Evolutionary conservation across 2,329 filamentous ascomycete species (phyloP).

Genomic region (Bipolaris cookei): DNA sequence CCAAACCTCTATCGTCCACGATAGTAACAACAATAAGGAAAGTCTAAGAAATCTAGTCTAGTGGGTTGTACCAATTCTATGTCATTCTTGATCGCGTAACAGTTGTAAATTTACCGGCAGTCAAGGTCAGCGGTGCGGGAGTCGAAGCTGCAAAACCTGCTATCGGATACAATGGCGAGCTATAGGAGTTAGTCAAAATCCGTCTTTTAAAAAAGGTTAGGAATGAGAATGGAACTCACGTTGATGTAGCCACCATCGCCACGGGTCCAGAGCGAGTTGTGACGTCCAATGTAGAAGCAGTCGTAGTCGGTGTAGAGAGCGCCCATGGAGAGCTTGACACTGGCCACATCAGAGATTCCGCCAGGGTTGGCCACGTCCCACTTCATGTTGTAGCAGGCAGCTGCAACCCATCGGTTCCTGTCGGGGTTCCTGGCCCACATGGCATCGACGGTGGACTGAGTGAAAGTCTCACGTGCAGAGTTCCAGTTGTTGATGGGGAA

Average conservation of each 20-base stretch:
- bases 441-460: conserved; percentile 7
- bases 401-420: conserved; percentile 6
- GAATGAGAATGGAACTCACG: not conserved
- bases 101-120: too few relatives aligned
- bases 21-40: too few relatives aligned
- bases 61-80: too few relatives aligned
- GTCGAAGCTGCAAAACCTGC: not conserved
- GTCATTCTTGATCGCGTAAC: too few relatives aligned
- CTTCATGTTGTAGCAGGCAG: conserved; percentile 14
- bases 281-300: conserved; percentile 13
- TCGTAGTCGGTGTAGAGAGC: conserved; percentile 17
- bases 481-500: conserved; percentile 1
- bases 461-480: conserved; percentile 14
- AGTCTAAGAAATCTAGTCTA: too few relatives aligned
- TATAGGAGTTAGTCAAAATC: not conserved
- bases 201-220: too few relatives aligned
- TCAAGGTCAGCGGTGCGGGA: conserved; percentile 10
- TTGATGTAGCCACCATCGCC: conserved; percentile 8
- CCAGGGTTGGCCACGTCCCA: conserved; percentile 6
- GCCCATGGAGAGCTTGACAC: conserved; percentile 12
- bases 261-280: conserved; percentile 14
- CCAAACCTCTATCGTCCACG: too few relatives aligned
- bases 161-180: conserved; percentile 3
- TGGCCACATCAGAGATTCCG: conserved; percentile 7
- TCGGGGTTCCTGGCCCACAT: conserved; percentile 15